Evolutionary conservation across 192 early-diverging fungal genomes (phyloP).

Genomic region (Backusella tuberculispora): DNA sequence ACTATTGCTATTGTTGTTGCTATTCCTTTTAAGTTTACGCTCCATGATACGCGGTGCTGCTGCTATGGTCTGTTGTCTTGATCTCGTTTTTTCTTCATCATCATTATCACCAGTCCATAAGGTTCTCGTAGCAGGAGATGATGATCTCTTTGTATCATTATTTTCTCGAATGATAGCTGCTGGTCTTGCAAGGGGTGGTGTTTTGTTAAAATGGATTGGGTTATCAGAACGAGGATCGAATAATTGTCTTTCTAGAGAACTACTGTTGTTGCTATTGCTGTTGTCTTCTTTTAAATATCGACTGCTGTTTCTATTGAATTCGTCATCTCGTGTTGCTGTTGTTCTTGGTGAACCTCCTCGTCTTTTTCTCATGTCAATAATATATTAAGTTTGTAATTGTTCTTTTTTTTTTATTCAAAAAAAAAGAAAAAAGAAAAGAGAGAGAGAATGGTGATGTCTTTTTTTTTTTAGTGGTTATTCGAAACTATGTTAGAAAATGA

Average conservation of each 20-base stretch:
- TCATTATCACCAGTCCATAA: not conserved
- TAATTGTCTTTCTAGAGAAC: constrained; percentile 7
- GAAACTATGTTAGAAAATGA: too few relatives aligned
- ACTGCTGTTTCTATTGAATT: constrained; percentile 18
- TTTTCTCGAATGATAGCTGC: not conserved
- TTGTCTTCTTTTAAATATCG: not conserved
- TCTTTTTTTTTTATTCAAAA: not conserved
- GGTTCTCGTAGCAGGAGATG: not conserved
- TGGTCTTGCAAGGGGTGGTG: not conserved
- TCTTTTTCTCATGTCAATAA: constrained; percentile 4
- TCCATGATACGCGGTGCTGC: not conserved
- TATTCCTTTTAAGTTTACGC: not conserved
- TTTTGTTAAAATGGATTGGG: constrained; percentile 12
- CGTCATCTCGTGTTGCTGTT: constrained; percentile 12
- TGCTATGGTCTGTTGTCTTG: not conserved
- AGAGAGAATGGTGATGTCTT: too few relatives aligned
- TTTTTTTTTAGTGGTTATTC: constrained; percentile 8
- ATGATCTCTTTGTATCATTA: not conserved
- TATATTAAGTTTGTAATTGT: not conserved
- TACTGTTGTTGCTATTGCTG: not conserved
- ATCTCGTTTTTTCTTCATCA: too few relatives aligned
- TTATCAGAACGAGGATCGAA: constrained; percentile 19
- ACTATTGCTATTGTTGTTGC: not conserved
- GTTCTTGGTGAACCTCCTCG: not conserved
- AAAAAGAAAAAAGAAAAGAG: constrained; percentile 3